A percentile compares a stretch with the other conserved stretches of the same genome.
phyloP scores from a whole-genome alignment of 2,329 filamentous ascomycete genomes.

The Phyllosticta citribraziliensis region DNA sequence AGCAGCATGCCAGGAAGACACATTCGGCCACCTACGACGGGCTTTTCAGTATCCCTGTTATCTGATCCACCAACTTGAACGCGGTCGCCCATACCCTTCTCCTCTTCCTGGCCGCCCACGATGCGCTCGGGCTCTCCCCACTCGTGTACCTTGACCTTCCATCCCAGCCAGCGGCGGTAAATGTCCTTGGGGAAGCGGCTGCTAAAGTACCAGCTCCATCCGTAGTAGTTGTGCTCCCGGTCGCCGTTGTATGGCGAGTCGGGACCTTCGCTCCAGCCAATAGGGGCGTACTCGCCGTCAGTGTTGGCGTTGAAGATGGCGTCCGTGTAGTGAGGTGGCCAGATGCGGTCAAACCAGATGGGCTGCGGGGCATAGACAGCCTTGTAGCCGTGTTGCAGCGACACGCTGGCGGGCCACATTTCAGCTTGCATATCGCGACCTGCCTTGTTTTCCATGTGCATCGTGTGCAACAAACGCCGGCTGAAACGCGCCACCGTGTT shows the following conservation, averaged over 20 bases:
- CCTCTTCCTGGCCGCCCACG: conserved; percentile 28
- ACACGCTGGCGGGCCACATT: conserved; percentile 87
- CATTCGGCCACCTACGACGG: conserved; percentile 57
- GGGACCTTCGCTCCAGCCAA: conserved; percentile 33
- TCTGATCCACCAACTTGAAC: conserved; percentile 35
- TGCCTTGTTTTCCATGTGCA: conserved; percentile 84
- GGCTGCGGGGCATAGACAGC: conserved; percentile 86
- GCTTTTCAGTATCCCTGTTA: conserved; percentile 10
- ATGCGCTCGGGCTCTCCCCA: conserved; percentile 66
- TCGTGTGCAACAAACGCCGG: conserved; percentile 65
- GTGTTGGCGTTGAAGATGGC: conserved; percentile 60
- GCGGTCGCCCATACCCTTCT: conserved; percentile 25
- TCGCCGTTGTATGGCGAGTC: conserved; percentile 45
- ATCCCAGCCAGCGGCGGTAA: conserved; percentile 78
- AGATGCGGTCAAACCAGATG: conserved; percentile 75
- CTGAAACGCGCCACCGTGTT: conserved; percentile 82
- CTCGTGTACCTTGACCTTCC: conserved; percentile 67
- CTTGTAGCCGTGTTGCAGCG: conserved; percentile 86
- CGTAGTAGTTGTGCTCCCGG: conserved; percentile 78
- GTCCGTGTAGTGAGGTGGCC: conserved; percentile 71
- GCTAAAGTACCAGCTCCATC: conserved; percentile 88
- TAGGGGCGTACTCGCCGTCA: conserved; percentile 58
- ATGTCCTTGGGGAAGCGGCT: conserved; percentile 71
- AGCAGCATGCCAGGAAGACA: conserved; percentile 82
- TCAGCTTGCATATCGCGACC: conserved; percentile 90